Evolutionary conservation across 164 flowering plant species (phyloP).

Genomic region (Nelumbo lutea): DNA sequence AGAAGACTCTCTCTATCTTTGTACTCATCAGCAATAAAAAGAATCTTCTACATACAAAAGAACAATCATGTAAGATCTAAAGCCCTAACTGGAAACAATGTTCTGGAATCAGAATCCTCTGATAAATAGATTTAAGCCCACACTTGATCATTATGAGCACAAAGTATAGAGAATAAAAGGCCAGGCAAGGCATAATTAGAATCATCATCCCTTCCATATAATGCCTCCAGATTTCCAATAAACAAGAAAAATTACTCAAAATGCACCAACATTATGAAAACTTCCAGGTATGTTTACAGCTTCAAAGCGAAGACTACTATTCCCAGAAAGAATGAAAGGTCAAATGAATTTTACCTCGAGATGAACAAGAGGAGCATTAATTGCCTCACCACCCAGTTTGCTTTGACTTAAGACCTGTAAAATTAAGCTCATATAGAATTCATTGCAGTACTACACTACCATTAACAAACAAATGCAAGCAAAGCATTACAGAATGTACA

Average conservation of each 20-base stretch:
- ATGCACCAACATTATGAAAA: neutral
- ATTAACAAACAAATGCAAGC: neutral
- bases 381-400: constrained; percentile 43
- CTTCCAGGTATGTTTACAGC: neutral
- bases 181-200: neutral
- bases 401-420: constrained; percentile 53
- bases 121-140: no score
- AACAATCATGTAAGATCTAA: no score
- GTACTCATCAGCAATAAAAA: no score
- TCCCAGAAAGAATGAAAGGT: neutral
- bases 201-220: neutral
- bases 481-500: neutral
- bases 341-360: constrained; percentile 37
- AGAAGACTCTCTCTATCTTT: no score
- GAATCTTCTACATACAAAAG: no score
- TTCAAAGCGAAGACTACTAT: neutral
- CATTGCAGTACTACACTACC: neutral
- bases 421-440: constrained; percentile 1
- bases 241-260: neutral
- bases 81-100: no score
- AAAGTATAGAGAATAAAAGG: neutral
- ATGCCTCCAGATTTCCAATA: neutral
- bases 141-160: no score
- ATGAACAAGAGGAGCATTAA: constrained; percentile 28
- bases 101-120: no score